Evolutionary conservation across 805 yeast species (phyloP).

Genomic region (Pichia kluyveri): DNA sequence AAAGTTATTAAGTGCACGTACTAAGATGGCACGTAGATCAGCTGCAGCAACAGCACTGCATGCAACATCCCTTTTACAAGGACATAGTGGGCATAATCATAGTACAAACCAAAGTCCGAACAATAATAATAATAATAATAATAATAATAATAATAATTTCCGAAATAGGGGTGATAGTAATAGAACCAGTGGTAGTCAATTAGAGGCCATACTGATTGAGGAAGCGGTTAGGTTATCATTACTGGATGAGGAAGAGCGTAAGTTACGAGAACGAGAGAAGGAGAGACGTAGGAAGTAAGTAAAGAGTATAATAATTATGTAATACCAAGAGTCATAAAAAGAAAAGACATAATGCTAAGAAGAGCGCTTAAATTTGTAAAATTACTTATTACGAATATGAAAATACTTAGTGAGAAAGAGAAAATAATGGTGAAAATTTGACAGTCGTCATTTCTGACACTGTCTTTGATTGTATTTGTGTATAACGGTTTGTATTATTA

Average conservation of each 20-base stretch:
- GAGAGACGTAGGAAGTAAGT: background rate
- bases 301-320: too few species aligned
- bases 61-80: constrained; percentile 69
- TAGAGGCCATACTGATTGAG: constrained; percentile 60
- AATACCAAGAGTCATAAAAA: too few species aligned
- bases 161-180: constrained; percentile 25
- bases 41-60: constrained; percentile 95
- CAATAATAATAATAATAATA: too few species aligned
- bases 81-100: constrained; percentile 71
- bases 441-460: too few species aligned
- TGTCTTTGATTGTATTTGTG: too few species aligned
- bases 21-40: constrained; percentile 72
- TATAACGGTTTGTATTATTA: too few species aligned
- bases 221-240: constrained; percentile 74
- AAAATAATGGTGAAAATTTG: too few species aligned
- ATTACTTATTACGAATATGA: too few species aligned
- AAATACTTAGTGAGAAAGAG: too few species aligned
- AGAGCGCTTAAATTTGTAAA: too few species aligned
- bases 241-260: constrained; percentile 56
- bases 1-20: constrained; percentile 61
- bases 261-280: background rate
- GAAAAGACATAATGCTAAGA: too few species aligned
- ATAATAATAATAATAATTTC: too few species aligned
- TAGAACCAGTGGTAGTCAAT: constrained; percentile 29
- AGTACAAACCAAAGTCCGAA: constrained; percentile 8